Base-by-base conservation (phyloP, 495 filamentous ascomycete species). In the Penicillium simplicissimum region DNA sequence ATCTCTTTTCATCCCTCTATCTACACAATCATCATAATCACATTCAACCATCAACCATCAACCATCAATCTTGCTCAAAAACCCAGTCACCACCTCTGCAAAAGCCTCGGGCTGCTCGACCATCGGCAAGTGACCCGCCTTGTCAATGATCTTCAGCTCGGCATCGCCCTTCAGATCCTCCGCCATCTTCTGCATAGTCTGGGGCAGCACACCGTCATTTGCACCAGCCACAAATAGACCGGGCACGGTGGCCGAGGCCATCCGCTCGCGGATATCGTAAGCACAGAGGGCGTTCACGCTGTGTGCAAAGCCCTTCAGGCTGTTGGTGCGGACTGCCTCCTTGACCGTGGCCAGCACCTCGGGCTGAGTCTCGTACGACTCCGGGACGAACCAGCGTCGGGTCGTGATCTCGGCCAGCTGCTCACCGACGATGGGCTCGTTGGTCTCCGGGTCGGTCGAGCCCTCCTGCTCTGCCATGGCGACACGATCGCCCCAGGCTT, bases 71-170 rank as follows among this genome's bases (percentile, higher is more conserved):
- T 72, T 68, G 51, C 65, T 23, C 62, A 91, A 64, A 57, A 86
- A 88, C 33, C 65, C 76, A 49, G 78, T 75, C 7, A 91, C 81
- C 37, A 84, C 82, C 45, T 81, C 79, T 62, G 85, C 85, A 71
- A 92, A 90, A 13, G 81, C 83, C 60, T 74, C 73, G 9, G 88
- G 87, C 60, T 88, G 84, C 78, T 95, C 90, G 37, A 84, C 86
- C 91, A 95, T 95, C 4, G 91, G 91, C 74, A 95, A 71, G 76
- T 95, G 91, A 0, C 91, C 91, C 0, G 90, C 87, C 25, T 76
- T 72, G 2, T 87, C 82, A 53, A 93, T 82, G 53, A 87, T 69
- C 69, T 77, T 82, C 58, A 88, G 76, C 68, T 84, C 81, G 0
- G 83, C 82, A 1, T 80, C 84, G 1, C 70, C 69, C 4, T 83